phyloP scores from a whole-genome alignment of 768 basidiomycete species.

The Auricularia heimuer region DNA sequence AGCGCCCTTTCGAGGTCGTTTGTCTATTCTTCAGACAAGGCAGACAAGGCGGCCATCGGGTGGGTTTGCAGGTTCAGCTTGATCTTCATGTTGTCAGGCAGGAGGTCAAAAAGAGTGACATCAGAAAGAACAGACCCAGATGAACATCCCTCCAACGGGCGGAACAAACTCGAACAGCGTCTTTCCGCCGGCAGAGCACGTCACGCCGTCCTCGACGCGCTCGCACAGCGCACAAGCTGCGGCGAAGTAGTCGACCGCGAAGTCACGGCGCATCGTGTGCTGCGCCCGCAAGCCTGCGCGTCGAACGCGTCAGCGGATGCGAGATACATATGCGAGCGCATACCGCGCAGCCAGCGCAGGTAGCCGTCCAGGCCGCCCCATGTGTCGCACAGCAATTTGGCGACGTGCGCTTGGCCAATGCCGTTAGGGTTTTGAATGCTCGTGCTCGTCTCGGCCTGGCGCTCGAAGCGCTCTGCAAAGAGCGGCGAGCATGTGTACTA shows the following conservation, averaged over 20 bases:
- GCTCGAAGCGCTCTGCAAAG: conserved; percentile 66
- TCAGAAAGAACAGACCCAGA: conserved; percentile 30
- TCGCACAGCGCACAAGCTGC: conserved; percentile 42
- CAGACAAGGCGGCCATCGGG: conserved; percentile 22
- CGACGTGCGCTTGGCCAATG: conserved; percentile 55
- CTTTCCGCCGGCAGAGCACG: conserved; percentile 12
- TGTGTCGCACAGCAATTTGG: conserved; percentile 42
- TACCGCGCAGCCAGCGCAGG: conserved; percentile 62
- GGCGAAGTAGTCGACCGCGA: conserved; percentile 51
- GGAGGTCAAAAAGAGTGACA: background rate
- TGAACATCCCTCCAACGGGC: conserved; percentile 74
- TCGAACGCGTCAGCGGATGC: background rate
- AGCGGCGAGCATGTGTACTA: conserved; percentile 71
- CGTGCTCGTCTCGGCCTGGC: conserved; percentile 57
- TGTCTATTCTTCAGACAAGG: conserved; percentile 22
- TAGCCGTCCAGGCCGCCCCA: conserved; percentile 63
- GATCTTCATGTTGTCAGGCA: conserved; percentile 17
- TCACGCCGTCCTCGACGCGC: conserved; percentile 10
- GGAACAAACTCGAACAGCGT: conserved; percentile 60
- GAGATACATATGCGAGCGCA: background rate
- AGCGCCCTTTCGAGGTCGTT: conserved; percentile 46
- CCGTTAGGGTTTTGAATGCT: conserved; percentile 55
- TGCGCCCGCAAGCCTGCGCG: conserved; percentile 32
- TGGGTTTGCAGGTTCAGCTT: conserved; percentile 54
- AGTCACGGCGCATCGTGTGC: conserved; percentile 50